phyloP scores from a whole-genome alignment of 305 asterid genomes.

The Striga hermonthica region DNA sequence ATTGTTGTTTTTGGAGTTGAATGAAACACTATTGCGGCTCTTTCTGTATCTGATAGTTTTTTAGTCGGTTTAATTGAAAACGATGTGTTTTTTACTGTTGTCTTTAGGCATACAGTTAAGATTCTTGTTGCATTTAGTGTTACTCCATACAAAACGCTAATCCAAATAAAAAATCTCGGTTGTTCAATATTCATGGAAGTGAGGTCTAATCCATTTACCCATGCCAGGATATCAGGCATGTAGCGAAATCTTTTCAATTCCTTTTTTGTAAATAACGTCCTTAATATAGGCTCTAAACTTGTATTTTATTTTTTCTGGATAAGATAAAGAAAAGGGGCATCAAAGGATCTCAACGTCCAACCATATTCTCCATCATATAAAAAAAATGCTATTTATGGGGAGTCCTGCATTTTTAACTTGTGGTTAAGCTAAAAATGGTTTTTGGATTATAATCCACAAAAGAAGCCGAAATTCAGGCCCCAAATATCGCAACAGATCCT shows the following conservation, averaged over 20 bases:
- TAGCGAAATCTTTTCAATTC: too few relatives aligned
- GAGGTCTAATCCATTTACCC: not conserved
- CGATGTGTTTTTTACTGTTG: not conserved
- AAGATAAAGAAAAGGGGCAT: not conserved
- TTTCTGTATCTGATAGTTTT: not conserved
- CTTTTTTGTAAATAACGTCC: too few relatives aligned
- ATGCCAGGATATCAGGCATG: too few relatives aligned
- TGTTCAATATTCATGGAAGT: not conserved
- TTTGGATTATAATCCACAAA: conserved; percentile 34
- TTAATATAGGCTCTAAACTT: too few relatives aligned
- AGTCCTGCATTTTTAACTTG: conserved; percentile 30
- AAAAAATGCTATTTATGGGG: conserved; percentile 32
- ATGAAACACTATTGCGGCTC: too few relatives aligned
- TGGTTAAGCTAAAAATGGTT: conserved; percentile 13
- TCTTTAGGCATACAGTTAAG: not conserved
- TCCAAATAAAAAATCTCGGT: not conserved
- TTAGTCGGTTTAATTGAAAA: not conserved
- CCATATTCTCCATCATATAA: not conserved
- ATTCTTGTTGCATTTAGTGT: not conserved
- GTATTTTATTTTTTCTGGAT: too few relatives aligned
- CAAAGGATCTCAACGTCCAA: not conserved
- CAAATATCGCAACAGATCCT: conserved; percentile 25
- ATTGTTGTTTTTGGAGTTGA: too few relatives aligned
- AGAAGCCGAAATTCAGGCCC: conserved; percentile 41
- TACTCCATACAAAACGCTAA: not conserved